A percentile compares a stretch with the other conserved stretches of the same genome.
Conservation (phyloP, 768 basidiomycete species). For the Lepiota subincarnata region DNA sequence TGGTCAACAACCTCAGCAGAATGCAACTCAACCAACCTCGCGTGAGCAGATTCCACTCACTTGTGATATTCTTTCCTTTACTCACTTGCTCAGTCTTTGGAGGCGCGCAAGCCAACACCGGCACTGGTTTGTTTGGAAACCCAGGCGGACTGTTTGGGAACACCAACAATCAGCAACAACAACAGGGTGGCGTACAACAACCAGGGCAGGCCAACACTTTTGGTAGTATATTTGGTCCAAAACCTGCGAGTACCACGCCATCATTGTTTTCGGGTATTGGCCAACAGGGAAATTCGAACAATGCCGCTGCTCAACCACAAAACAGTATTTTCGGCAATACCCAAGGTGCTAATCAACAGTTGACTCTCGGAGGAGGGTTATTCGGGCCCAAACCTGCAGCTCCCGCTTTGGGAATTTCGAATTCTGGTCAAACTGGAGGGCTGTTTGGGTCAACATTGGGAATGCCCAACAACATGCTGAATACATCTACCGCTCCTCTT, state of each 20-base stretch:
- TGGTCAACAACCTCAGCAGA: conserved; percentile 16
- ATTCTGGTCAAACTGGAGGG: conserved; percentile 36
- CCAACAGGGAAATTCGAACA: conserved; percentile 32
- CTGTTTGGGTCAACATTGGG: conserved; percentile 37
- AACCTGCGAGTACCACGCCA: conserved; percentile 33
- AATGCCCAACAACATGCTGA: conserved; percentile 27
- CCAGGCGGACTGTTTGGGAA: conserved; percentile 11
- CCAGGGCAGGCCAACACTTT: conserved; percentile 23
- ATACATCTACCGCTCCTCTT: conserved; percentile 36
- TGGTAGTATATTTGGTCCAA: conserved; percentile 41
- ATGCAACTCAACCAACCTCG: conserved; percentile 14
- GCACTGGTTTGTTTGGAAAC: conserved; percentile 9
- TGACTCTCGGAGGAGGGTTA: conserved; percentile 43
- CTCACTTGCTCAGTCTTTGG: conserved; percentile 18
- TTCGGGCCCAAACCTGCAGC: conserved; percentile 52
- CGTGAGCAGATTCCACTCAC: conserved; percentile 10
- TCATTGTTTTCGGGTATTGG: conserved; percentile 42
- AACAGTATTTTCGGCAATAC: conserved; percentile 48
- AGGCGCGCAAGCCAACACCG: conserved; percentile 12
- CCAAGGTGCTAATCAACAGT: conserved; percentile 37
- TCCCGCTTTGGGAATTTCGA: conserved; percentile 31
- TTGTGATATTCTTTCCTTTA: neutral
- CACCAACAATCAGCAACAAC: conserved; percentile 21
- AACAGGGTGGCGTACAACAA: conserved; percentile 19
- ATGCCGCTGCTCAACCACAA: conserved; percentile 26